Percentiles rank a stretch among this genome's conserved stretches.
Conservation (phyloP, 169 alveolate genomes). For the Cyclospora cayetanensis region DNA sequence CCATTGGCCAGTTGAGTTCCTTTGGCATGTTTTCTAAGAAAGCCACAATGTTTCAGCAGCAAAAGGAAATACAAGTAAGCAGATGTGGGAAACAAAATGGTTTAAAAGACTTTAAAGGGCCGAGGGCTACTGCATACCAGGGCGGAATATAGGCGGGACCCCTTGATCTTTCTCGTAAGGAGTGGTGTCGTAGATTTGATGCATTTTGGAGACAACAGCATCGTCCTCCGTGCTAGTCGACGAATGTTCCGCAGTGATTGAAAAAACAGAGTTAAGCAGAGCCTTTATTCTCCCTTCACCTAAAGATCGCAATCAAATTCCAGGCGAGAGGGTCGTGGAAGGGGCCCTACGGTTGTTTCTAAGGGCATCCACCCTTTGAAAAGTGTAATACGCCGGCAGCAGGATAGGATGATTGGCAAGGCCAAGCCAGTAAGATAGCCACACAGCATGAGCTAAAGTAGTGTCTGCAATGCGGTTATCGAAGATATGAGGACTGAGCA, state of each 20-base stretch:
- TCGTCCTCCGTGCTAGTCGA: background rate
- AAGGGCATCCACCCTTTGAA: no score
- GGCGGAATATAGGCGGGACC: background rate
- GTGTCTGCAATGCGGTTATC: no score
- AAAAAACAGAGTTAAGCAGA: background rate
- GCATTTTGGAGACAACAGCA: background rate
- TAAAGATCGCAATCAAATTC: no score
- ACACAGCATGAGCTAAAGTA: no score
- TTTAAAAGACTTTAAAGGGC: background rate
- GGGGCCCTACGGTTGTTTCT: no score
- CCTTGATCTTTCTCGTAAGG: conserved; percentile 65
- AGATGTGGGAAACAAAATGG: background rate
- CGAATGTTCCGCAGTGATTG: background rate
- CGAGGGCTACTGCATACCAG: background rate
- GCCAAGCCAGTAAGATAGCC: no score
- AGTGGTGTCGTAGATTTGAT: conserved; percentile 41
- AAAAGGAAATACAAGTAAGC: background rate
- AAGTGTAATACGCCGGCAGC: no score
- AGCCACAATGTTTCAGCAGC: background rate
- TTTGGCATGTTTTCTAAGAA: conserved; percentile 46
- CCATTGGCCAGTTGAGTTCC: conserved; percentile 28
- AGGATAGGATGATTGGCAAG: no score
- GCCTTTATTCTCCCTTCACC: background rate
- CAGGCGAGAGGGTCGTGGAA: no score
- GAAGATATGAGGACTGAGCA: no score